Evolutionary conservation across 73 alveolate genomes (phyloP), one percentile per base, ranked within the genome.

Genomic region (Urostyla sp.): DNA sequence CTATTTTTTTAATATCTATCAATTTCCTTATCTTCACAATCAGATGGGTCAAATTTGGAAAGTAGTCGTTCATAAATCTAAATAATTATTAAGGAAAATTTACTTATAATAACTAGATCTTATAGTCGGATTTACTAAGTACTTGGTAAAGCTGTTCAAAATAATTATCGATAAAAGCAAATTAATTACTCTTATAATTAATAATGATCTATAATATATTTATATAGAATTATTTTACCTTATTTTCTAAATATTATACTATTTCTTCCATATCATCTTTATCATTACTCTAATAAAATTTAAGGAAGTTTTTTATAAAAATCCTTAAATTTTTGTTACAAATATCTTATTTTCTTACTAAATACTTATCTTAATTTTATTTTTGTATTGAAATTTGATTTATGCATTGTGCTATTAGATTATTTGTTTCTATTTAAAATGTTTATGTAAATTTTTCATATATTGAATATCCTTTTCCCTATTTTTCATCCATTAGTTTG

Each of bases 401-500:
- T 72, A 18, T 72, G 77, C 13, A 87, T 6, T 54, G 72, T 83
- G 44, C 43, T 54, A 16, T 38, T 49, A 1, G 87, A 52, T 26
- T 74, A 75, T 55, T 58, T 72, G 45, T 83, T 57, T 16, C 87
- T 81, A n/a, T n/a, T n/a, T n/a, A n/a, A n/a, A n/a, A 1, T 66
- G 78, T 37, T 83, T 83, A 61, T 72, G 27, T 0, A 83, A 43
- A 16, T 56, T 55, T 49, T 83, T 83, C 46, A 36, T 83, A n/a
- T 73, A 37, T n/a, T 57, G 23, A 26, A 35, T 60, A 49, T 83
- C 92, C 11, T 73, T 27, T 34, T 48, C 75, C 45, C 84, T 83
- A 30, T 73, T 73, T 18, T 83, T 83, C 46, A 83, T 35, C n/a
- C n/a, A n/a, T 5, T 23, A 1, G 5, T 72, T 74, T 3, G 69